These are phyloP conservation scores for Recurvomyces mirabilis DNA, from an alignment of 495 filamentous ascomycete genomes.

Conservation along the genomic window DNA sequence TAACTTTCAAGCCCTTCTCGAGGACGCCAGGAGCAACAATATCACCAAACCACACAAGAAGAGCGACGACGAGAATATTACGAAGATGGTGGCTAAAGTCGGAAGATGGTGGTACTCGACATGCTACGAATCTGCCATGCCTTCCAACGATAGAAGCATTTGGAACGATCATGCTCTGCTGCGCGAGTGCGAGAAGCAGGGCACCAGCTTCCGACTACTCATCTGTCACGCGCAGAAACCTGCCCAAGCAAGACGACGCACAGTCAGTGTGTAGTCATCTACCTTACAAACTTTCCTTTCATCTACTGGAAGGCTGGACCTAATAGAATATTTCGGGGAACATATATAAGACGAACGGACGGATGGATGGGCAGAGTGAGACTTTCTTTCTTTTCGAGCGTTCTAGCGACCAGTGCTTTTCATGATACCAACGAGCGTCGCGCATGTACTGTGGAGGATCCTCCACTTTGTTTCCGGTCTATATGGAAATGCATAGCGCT, in stretches of 20 bases:
- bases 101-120: constrained; percentile 93
- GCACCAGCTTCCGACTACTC: constrained; percentile 77
- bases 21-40: constrained; percentile 34
- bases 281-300: background rate
- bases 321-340: too few species aligned
- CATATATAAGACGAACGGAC: too few species aligned
- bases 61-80: constrained; percentile 68
- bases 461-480: background rate
- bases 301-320: constrained; percentile 14
- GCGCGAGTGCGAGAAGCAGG: constrained; percentile 72
- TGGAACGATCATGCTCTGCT: constrained; percentile 69
- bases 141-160: constrained; percentile 53
- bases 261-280: constrained; percentile 40
- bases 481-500: constrained; percentile 11
- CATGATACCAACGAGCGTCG: constrained; percentile 1
- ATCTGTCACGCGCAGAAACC: constrained; percentile 88
- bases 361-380: background rate
- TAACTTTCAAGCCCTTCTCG: constrained; percentile 27
- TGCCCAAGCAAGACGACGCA: constrained; percentile 43
- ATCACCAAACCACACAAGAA: constrained; percentile 21
- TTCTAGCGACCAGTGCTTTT: constrained; percentile 13
- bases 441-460: background rate
- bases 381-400: constrained; percentile 7
- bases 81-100: constrained; percentile 81
- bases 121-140: constrained; percentile 68